Evolutionary conservation across 2,329 filamentous ascomycete genomes (phyloP).

Genomic region (Elsinoe necatrix): DNA sequence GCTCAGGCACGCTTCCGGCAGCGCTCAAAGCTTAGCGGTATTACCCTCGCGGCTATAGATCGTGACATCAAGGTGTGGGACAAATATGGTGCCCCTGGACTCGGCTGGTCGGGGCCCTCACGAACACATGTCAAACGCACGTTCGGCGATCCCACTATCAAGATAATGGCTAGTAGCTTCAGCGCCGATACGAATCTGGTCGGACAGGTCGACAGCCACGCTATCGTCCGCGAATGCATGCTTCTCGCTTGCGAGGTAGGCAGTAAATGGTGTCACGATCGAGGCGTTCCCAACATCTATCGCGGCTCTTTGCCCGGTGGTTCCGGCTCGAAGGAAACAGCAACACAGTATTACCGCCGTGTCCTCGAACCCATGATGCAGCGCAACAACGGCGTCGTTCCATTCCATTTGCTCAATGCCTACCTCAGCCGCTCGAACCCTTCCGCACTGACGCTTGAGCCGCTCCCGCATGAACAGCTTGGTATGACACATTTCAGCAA

Average conservation of each 20-base stretch:
- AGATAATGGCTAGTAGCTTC: constrained; percentile 28
- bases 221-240: constrained; percentile 44
- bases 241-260: constrained; percentile 46
- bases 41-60: constrained; percentile 28
- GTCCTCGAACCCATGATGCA: constrained; percentile 32
- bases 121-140: constrained; percentile 31
- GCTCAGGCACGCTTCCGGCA: constrained; percentile 27
- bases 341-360: constrained; percentile 25
- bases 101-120: constrained; percentile 36
- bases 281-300: constrained; percentile 45
- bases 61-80: constrained; percentile 33
- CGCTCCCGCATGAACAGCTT: constrained; percentile 43
- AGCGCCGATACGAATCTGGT: constrained; percentile 26
- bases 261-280: constrained; percentile 44
- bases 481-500: constrained; percentile 48
- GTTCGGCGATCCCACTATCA: constrained; percentile 39
- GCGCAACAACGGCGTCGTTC: constrained; percentile 29
- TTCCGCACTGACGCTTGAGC: constrained; percentile 38
- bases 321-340: constrained; percentile 17
- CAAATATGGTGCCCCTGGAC: constrained; percentile 23
- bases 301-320: constrained; percentile 31
- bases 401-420: constrained; percentile 32
- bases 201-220: constrained; percentile 19
- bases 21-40: constrained; percentile 32
- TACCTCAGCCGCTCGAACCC: constrained; percentile 36